Evolutionary conservation across 768 basidiomycete genomes (phyloP), one percentile per base, ranked within the genome.

Genomic region (Ramaria rubella): DNA sequence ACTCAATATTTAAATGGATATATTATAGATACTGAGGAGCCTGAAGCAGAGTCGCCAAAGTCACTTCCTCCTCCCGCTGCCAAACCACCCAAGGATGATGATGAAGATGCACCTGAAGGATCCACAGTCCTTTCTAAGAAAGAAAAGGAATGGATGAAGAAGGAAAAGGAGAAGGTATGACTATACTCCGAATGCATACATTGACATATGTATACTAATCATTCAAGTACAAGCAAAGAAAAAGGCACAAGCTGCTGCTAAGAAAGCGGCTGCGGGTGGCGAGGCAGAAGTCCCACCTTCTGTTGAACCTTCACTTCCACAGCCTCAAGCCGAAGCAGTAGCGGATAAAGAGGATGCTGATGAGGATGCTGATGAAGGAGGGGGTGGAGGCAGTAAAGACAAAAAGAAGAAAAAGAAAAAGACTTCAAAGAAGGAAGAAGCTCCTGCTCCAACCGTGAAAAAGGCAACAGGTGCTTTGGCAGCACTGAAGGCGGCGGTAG

Each of bases 91-190:
- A 70, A 69, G 12, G 78, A 75, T 6, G 83, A 67, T 1, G 78
- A 61, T 6, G 83, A 67, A 1, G 78, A 61, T 4, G 75, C 79
- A 29, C 83, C 78, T 50, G 71, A 70, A 49, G 89, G 81, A 14
- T 74, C 75, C 3, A 84, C 86, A 70, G 67, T 95, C 30, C 71
- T 96, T 33, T 85, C 87, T 17, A 97, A 97, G 75, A 96, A 95
- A 69, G 91, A 98, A 77, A 97, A 97, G 73, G 94, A 97, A 69
- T 86, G 86, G 68, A 75, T 95, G 59, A 97, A 98, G 81, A 98
- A 97, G 74, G 94, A 97, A 72, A 82, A 84, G 51, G 94, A 96
- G 75, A 96, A 96, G 86, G 93, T 86, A 33, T 48, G 65, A 43
- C 38, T 40, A 5, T 40, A 52, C 55, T 38, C 15, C 19, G 4